Evolutionary conservation across 192 early-diverging fungal genomes (phyloP).

Genomic region (Cetraspora pellucida): DNA sequence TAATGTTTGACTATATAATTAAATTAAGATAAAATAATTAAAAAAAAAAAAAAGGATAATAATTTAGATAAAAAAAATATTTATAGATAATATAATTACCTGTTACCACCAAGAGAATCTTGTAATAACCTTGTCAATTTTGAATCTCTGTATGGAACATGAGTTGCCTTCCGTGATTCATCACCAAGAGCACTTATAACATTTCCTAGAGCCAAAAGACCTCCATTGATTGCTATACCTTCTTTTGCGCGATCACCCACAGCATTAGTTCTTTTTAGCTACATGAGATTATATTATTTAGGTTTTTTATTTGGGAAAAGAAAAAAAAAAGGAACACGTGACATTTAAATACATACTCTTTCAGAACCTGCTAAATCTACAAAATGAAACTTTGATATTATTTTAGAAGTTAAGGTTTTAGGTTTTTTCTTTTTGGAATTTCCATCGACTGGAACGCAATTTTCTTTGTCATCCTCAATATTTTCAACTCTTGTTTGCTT

Average conservation of each 20-base stretch:
- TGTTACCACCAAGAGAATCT: constrained; percentile 93
- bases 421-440: constrained; percentile 34
- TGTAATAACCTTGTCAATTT: constrained; percentile 98
- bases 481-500: constrained; percentile 65
- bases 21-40: too few relatives aligned
- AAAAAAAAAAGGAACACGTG: not conserved
- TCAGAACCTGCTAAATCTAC: constrained; percentile 98
- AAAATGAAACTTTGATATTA: constrained; percentile 93
- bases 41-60: too few relatives aligned
- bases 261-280: constrained; percentile 87
- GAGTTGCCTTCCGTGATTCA: constrained; percentile 58
- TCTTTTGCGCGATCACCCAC: constrained; percentile 93
- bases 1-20: constrained; percentile 71
- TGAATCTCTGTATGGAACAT: constrained; percentile 96
- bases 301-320: not conserved
- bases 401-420: constrained; percentile 39
- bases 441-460: constrained; percentile 27
- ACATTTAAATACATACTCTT: constrained; percentile 44
- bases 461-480: constrained; percentile 34
- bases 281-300: constrained; percentile 12
- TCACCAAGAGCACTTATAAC: constrained; percentile 96
- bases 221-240: constrained; percentile 96
- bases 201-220: constrained; percentile 95
- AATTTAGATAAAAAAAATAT: too few relatives aligned
- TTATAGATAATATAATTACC: too few relatives aligned